Conservation (phyloP, 345 rosid species). For the Dipteronia dyeriana region DNA sequence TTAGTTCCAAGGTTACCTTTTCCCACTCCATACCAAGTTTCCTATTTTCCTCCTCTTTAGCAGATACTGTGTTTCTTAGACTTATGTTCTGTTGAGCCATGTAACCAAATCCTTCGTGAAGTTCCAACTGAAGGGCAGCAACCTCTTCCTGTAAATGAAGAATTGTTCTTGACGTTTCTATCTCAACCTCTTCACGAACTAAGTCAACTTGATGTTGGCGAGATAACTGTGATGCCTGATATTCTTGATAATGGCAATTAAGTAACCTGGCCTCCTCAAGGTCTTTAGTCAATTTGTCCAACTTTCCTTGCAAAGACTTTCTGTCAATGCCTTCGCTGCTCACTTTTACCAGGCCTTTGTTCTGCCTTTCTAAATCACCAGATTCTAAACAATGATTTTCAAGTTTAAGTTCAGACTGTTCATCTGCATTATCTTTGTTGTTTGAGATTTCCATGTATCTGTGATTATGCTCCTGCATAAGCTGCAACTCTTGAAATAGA, state of each 20-base stretch:
- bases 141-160: conserved; percentile 83
- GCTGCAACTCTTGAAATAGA: conserved; percentile 45
- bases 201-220: conserved; percentile 59
- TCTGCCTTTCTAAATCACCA: conserved; percentile 26
- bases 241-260: conserved; percentile 57
- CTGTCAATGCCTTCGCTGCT: conserved; percentile 31
- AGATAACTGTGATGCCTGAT: conserved; percentile 55
- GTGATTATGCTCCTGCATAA: conserved; percentile 47
- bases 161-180: conserved; percentile 76
- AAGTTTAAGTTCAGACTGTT: conserved; percentile 28
- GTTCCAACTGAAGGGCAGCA: conserved; percentile 60
- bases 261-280: conserved; percentile 58
- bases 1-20: conserved; percentile 76
- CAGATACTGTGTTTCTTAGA: conserved; percentile 49
- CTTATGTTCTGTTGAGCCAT: conserved; percentile 53
- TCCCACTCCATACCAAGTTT: conserved; percentile 70
- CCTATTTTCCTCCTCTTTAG: conserved; percentile 61
- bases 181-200: conserved; percentile 79
- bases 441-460: conserved; percentile 39
- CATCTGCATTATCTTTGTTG: conserved; percentile 37
- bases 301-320: conserved; percentile 48
- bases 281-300: conserved; percentile 53
- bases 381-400: conserved; percentile 30
- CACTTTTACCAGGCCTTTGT: conserved; percentile 24
- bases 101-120: conserved; percentile 48